Base-by-base conservation (phyloP, 495 filamentous ascomycete species). In the Xylaria grammica region DNA sequence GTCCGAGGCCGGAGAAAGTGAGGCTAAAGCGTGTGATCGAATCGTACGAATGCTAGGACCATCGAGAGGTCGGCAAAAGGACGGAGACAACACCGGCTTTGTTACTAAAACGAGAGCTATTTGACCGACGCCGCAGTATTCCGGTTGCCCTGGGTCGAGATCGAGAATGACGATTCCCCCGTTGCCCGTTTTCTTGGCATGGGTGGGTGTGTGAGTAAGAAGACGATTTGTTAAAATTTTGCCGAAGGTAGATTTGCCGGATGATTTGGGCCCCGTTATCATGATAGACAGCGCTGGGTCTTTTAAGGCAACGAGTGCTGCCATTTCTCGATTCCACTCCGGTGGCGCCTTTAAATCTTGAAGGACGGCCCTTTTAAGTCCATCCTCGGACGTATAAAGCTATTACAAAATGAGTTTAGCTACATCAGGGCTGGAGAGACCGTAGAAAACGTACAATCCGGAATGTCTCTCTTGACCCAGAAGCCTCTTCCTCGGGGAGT, bases 181-280 rank as follows among this genome's bases (percentile, higher is more conserved):
- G 65, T 24, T 67, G 38, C 32, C 46, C 54, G 44, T 58, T 17
- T 60, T 66, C 46, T 66, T 74, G 72, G 77, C 42, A 24, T 49
- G 27, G 67, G 59, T 7, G 45, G 55, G 13, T 67, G 64, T 60
- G 48, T 73, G 72, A 22, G 87, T 89, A 26, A 94, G 77, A n/a
- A 94, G 79, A 63, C 86, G 84, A 74, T 96, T 97, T 13, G 84
- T 74, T 20, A 96, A 79, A n/a, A 92, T 78, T 52, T 88, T 90
- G 46, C 87, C 86, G 67, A 96, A 93, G 0, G 91, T 94, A 3
- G 93, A 96, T 73, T 96, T 96, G 17, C 93, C 93, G 15, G 92
- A 90, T 1, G 85, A 88, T 63, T 96, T 94, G 1, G 92, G 89
- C 1, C 93, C 93, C 55, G 88, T 91, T 3, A 94, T 73, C 61